phyloP scores from a whole-genome alignment of 345 rosid genomes.

The Moricandia moricandioides region DNA sequence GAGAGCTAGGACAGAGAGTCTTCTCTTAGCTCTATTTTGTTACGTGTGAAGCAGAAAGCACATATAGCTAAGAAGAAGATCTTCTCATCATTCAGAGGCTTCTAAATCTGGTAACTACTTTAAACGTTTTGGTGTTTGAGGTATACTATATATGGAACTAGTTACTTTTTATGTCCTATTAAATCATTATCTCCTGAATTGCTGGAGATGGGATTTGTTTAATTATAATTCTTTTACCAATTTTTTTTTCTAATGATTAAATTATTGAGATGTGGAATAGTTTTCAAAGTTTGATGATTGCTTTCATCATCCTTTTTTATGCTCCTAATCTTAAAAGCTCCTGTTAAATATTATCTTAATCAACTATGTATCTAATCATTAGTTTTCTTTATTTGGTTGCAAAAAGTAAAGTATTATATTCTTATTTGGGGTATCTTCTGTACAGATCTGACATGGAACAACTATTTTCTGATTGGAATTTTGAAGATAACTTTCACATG shows the following conservation, averaged over 20 bases:
- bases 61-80: conserved; percentile 13
- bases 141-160: conserved; percentile 30
- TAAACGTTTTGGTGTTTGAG: not conserved
- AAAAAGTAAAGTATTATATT: conserved; percentile 11
- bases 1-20: conserved; percentile 19
- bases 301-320: conserved; percentile 26
- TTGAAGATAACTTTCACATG: conserved; percentile 48
- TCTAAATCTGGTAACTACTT: conserved; percentile 37
- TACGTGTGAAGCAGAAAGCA: conserved; percentile 20
- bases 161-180: not conserved
- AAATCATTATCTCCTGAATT: conserved; percentile 13
- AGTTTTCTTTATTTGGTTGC: not conserved
- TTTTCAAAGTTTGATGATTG: conserved; percentile 16
- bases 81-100: conserved; percentile 14
- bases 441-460: conserved; percentile 56
- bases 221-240: not conserved
- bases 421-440: not conserved
- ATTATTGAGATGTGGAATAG: conserved; percentile 25
- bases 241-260: conserved; percentile 14
- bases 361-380: not conserved
- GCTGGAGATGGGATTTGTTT: conserved; percentile 23
- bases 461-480: conserved; percentile 57
- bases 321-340: not conserved
- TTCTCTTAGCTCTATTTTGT: not conserved
- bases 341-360: conserved; percentile 17